Conservation (phyloP, 192 early-diverging fungal species). For the Coemansia guatemalensis region DNA sequence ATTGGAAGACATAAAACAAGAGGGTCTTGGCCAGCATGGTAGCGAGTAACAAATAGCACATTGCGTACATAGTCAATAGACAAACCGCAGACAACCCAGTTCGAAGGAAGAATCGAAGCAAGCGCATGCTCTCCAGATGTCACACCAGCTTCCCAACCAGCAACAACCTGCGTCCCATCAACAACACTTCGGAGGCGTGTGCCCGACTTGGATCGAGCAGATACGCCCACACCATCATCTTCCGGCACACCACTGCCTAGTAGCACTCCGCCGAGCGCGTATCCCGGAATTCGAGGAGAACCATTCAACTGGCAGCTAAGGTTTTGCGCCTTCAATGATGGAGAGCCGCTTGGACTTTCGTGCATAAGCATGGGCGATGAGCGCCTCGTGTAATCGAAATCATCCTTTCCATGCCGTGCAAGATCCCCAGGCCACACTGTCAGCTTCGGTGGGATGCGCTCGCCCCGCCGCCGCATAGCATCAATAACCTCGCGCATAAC, state of each 20-base stretch:
- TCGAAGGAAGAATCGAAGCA: conserved; percentile 57
- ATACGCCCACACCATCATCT: background rate
- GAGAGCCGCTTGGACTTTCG: background rate
- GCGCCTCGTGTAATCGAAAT: background rate
- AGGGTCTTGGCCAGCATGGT: conserved; percentile 53
- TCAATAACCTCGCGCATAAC: conserved; percentile 43
- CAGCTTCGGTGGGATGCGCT: conserved; percentile 18
- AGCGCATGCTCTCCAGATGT: conserved; percentile 14
- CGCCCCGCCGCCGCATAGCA: conserved; percentile 13
- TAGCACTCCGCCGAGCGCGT: background rate
- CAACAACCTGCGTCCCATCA: conserved; percentile 23
- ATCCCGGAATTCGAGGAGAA: background rate
- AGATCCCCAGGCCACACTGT: conserved; percentile 30
- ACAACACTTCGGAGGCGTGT: background rate
- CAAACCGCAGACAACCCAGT: conserved; percentile 78
- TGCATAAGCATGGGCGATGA: background rate
- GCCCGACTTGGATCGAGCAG: background rate
- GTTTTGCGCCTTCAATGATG: background rate
- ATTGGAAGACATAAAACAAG: conserved; percentile 74
- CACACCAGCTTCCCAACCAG: conserved; percentile 14
- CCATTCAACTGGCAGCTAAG: too few species aligned
- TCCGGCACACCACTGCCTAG: background rate
- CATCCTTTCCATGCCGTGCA: background rate
- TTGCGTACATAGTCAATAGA: conserved; percentile 68
- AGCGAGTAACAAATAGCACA: conserved; percentile 70